Conservation (phyloP, 495 filamentous ascomycete genomes). For the Parathielavia hyrcaniae region DNA sequence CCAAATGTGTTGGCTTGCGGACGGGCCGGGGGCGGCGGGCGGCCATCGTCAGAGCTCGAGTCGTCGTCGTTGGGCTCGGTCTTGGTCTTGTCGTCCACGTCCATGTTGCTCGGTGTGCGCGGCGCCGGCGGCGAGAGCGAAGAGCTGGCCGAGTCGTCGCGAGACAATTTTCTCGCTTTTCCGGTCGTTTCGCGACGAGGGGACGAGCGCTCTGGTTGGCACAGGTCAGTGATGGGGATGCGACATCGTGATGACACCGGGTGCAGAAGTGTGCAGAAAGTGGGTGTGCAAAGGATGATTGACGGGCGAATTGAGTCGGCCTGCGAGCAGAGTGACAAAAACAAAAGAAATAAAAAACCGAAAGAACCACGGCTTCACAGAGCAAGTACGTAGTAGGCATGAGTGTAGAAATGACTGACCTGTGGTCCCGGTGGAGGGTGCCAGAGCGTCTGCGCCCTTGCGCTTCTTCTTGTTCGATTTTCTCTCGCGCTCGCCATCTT, state of each 20-base stretch:
- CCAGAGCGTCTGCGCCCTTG: conserved; percentile 46
- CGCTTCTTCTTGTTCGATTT: conserved; percentile 54
- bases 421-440: conserved; percentile 61
- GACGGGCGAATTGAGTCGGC: not conserved
- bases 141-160: conserved; percentile 55
- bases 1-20: conserved; percentile 78
- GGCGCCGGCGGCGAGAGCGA: conserved; percentile 56
- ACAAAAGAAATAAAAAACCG: conserved; percentile 7
- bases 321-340: too few species aligned
- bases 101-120: conserved; percentile 45
- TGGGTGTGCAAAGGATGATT: conserved; percentile 6
- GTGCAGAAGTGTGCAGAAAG: conserved; percentile 1
- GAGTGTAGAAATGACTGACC: conserved; percentile 47
- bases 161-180: conserved; percentile 45
- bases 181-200: conserved; percentile 36
- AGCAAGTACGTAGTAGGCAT: not conserved
- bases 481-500: conserved; percentile 46
- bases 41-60: conserved; percentile 66
- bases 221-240: conserved; percentile 12
- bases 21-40: conserved; percentile 66
- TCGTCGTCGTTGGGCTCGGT: conserved; percentile 47
- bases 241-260: not conserved
- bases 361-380: not conserved
- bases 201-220: conserved; percentile 40
- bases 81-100: conserved; percentile 47